Evolutionary conservation across 305 asterid species (phyloP), one percentile per base, ranked within the genome.

Genomic region (Fraxinus platypoda): DNA sequence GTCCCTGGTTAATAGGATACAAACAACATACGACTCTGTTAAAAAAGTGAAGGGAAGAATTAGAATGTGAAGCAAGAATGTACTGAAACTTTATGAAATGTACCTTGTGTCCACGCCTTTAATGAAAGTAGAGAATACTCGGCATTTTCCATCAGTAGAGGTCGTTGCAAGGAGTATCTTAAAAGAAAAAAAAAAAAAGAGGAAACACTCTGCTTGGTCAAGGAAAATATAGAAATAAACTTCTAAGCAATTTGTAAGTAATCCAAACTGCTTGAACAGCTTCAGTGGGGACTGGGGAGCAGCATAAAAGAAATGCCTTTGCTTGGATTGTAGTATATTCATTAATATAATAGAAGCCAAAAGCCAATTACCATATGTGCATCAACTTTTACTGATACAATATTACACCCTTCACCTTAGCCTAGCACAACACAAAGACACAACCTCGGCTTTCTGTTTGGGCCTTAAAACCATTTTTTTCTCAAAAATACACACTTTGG

Each of bases 121-220:
- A 86, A 97, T 94, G 95, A 97, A 97, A 74, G 99, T 97, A 79
- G 98, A 93, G 87, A 97, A 97, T 35, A 97, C 97, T 74, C 98
- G 89, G 87, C 98, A 97, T 88, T 95, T 97, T 84, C 99, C 99
- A 89, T 97, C 99, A 52, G 98, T 94, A 81, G 98, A 97, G 43
- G 99, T 94, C 57, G 99, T 97, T 68, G 99, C 99, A 83, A 97
- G 97, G 80, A 92, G 87, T 86, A 93, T 88, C 99, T 97, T n/a
- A 59, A 52, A 57, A 79, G 46, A 25, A 74, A 28, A 80, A 79
- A 28, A 2, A 38, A 30, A 31, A 7, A 80, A 57, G 78, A 52
- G 15, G 21, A 57, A 76, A 33, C 33, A 26, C 81, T 83, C 52
- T 25, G 70, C 78, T 72, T 28, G 46, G 33, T n/a, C 52, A 80